These are phyloP conservation scores for Pseudogymnoascus sp. DNA, from an alignment of 2,329 filamentous ascomycete species.

Conservation along the genomic window DNA sequence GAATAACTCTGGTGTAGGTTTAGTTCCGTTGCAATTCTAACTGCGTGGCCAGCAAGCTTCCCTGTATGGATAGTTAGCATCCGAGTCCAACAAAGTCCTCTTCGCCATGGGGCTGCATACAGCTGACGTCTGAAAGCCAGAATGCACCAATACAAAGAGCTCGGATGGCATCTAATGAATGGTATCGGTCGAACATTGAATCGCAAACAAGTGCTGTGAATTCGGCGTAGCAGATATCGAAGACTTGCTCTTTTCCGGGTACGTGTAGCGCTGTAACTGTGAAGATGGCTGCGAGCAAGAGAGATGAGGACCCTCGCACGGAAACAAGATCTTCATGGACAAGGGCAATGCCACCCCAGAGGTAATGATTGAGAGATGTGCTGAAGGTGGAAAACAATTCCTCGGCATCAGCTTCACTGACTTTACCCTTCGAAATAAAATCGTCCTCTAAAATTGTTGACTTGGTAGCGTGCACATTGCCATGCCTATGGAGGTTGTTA, in stretches of 20 bases:
- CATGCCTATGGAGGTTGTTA: slow-evolving; percentile 30
- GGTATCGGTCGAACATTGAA: slow-evolving; percentile 51
- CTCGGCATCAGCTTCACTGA: slow-evolving; percentile 41
- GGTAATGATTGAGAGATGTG: slow-evolving; percentile 42
- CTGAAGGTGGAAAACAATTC: slow-evolving; percentile 42
- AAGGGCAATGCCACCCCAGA: slow-evolving; percentile 46
- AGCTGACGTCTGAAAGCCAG: slow-evolving; percentile 50
- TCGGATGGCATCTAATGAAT: slow-evolving; percentile 51
- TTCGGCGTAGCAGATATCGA: slow-evolving; percentile 50
- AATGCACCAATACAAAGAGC: slow-evolving; percentile 56
- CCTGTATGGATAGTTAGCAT: slow-evolving; percentile 36
- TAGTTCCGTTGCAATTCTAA: slow-evolving; percentile 51
- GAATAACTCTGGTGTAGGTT: slow-evolving; percentile 48
- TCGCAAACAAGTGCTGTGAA: slow-evolving; percentile 49
- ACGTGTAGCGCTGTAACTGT: slow-evolving; percentile 55
- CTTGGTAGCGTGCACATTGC: slow-evolving; percentile 22
- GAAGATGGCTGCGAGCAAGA: slow-evolving; percentile 50
- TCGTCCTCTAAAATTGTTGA: slow-evolving; percentile 34
- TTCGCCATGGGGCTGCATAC: slow-evolving; percentile 14
- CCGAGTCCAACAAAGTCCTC: neutral
- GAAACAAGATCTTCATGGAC: slow-evolving; percentile 42
- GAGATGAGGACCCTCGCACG: slow-evolving; percentile 47
- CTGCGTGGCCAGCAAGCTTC: slow-evolving; percentile 53
- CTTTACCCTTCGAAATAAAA: slow-evolving; percentile 42
- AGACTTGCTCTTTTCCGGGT: slow-evolving; percentile 43